Base-by-base conservation (phyloP, 371 early-diverging fungal genomes). In the Apophysomyces trapeziformis region DNA sequence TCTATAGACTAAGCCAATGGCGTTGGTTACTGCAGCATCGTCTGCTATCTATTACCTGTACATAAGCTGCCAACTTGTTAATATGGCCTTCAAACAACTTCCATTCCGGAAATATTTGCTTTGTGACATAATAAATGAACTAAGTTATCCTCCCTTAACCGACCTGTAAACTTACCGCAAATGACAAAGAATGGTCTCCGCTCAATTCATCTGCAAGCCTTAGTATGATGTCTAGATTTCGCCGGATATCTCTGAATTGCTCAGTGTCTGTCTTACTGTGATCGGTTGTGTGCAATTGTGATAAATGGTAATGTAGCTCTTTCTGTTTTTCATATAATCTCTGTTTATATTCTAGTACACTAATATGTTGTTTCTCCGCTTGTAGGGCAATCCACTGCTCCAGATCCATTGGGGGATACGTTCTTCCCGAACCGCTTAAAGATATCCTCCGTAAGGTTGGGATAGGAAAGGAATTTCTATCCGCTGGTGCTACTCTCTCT, bases 91-190 rank as follows among this genome's bases (percentile, higher is more conserved):
- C 77, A 47, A 73, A 82, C 8, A 67, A 12, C 11, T 63, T 67
- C 82, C 82, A 82, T 58, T 79, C 82, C 12, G 79, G 79, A 45
- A 71, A 82, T 26, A 82, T 70, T 57, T 78, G 68, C 75, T 75
- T 36, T 21, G 9, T 26, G 9, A 50, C 9, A 5, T 21, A 50
- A 50, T 21, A 8, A 9, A 50, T 18, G 21, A 4, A 21, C 21
- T 50, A 21, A 4, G 11, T 50, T 5, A 18, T 21, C 16, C 54
- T 50, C 32, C 1, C 13, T 6, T 13, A 5, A 16, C 21, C 9
- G 54, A 18, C 32, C 0, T 3, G 21, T 50, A 9, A 21, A 45
- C 47, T 66, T 75, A 80, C 80, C 37, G 32, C 61, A 68, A 80
- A 75, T 7, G 69, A 38, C 21, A 73, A 32, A 0, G 71, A 70